Percentiles rank a stretch among this genome's conserved stretches.
Conservation (phyloP, 2,329 filamentous ascomycete genomes). For the Paecilomyces formosus region DNA sequence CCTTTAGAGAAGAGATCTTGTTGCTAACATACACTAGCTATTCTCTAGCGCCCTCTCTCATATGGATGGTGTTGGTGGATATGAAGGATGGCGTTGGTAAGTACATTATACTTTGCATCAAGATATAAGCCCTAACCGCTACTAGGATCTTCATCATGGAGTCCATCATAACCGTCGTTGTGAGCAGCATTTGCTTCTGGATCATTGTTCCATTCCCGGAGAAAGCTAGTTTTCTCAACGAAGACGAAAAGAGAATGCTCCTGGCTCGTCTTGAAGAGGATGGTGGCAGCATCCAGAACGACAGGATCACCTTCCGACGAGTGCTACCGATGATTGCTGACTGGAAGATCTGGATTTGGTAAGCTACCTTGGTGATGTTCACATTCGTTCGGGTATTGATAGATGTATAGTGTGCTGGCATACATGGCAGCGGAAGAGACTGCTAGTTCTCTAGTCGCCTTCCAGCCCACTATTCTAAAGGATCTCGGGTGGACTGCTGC, state of each 20-base stretch:
- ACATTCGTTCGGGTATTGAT: background rate
- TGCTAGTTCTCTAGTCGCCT: conserved; percentile 18
- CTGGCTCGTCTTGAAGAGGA: conserved; percentile 8
- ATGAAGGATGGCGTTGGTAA: conserved; percentile 23
- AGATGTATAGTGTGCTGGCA: conserved; percentile 10
- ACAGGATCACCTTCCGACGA: conserved; percentile 6
- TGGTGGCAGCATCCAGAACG: conserved; percentile 7
- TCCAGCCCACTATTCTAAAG: conserved; percentile 25
- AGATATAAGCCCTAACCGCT: conserved; percentile 3
- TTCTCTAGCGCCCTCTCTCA: conserved; percentile 30
- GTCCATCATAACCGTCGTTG: conserved; percentile 16
- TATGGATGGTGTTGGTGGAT: conserved; percentile 21
- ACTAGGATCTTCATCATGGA: conserved; percentile 23
- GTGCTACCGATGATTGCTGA: conserved; percentile 9
- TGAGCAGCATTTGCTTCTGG: conserved; percentile 8
- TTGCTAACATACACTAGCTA: conserved; percentile 12
- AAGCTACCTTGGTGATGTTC: conserved; percentile 5
- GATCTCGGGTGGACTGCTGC: conserved; percentile 23
- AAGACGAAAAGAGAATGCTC: conserved; percentile 8
- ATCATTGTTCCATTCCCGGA: conserved; percentile 11
- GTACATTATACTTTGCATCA: background rate
- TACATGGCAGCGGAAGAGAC: conserved; percentile 19
- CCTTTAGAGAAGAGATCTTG: background rate
- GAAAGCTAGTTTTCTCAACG: conserved; percentile 7
- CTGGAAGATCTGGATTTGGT: conserved; percentile 18